phyloP scores from a whole-genome alignment of 2,329 filamentous ascomycete genomes.

The Cordyceps militaris region DNA sequence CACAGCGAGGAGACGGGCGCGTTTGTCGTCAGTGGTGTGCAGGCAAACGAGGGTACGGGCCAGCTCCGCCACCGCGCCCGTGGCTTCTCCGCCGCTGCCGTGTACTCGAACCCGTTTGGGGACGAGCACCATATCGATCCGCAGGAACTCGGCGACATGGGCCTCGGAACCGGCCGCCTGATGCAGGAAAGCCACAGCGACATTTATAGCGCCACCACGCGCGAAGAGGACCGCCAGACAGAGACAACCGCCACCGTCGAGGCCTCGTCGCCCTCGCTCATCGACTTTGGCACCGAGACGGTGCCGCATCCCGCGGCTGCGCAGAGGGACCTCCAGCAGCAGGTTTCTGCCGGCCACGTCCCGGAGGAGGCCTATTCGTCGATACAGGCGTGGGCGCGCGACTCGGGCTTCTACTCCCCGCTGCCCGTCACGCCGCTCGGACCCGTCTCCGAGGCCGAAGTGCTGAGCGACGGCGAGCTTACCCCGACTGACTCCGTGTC shows the following conservation, averaged over 20 bases:
- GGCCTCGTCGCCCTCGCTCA: slow-evolving; percentile 23
- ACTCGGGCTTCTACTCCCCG: slow-evolving; percentile 54
- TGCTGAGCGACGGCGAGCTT: slow-evolving; percentile 45
- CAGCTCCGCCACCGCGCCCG: slow-evolving; percentile 44
- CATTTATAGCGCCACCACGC: slow-evolving; percentile 52
- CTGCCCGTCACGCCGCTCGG: slow-evolving; percentile 44
- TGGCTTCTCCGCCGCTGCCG: slow-evolving; percentile 33
- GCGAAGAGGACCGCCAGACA: slow-evolving; percentile 23
- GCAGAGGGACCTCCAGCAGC: slow-evolving; percentile 39
- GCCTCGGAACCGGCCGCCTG: slow-evolving; percentile 34
- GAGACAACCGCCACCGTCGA: slow-evolving; percentile 20
- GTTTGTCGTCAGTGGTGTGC: slow-evolving; percentile 51
- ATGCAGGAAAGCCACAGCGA: slow-evolving; percentile 44
- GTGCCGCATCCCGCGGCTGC: slow-evolving; percentile 24
- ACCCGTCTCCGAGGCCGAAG: slow-evolving; percentile 44
- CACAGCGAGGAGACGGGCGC: slow-evolving; percentile 45
- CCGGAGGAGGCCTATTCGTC: slow-evolving; percentile 46
- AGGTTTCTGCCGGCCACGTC: slow-evolving; percentile 42
- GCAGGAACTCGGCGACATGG: slow-evolving; percentile 33
- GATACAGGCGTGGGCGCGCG: slow-evolving; percentile 59
- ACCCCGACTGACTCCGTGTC: slow-evolving; percentile 55
- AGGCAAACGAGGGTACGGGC: slow-evolving; percentile 35
- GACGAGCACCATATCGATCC: slow-evolving; percentile 48
- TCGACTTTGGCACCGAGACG: slow-evolving; percentile 25
- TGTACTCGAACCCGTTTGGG: slow-evolving; percentile 53